Evolutionary conservation across 2,329 filamentous ascomycete genomes (phyloP).

Genomic region (Gyromitra esculenta): DNA sequence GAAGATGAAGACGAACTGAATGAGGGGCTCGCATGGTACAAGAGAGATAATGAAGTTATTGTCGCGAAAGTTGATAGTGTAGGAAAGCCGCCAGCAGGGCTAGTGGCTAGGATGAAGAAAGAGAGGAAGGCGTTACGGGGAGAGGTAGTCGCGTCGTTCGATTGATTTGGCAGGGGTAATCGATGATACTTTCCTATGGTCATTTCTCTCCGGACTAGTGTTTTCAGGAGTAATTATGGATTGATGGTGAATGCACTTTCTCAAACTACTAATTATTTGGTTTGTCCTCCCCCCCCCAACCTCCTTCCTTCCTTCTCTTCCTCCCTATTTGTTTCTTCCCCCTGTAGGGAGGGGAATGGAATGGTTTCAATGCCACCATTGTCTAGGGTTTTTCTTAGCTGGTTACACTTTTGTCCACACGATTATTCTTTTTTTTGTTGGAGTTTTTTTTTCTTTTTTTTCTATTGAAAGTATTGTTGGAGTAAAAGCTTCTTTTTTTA

Average conservation of each 20-base stretch:
- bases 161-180: not conserved
- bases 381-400: not conserved
- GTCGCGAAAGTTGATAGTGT: constrained; percentile 32
- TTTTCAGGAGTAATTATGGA: constrained; percentile 1
- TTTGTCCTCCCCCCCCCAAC: not conserved
- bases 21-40: constrained; percentile 36
- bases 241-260: not conserved
- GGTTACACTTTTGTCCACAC: not conserved
- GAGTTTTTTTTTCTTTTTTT: not conserved
- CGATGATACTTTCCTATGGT: not conserved
- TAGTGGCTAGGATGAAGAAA: constrained; percentile 35
- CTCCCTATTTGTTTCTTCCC: not conserved
- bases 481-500: not conserved
- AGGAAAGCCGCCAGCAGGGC: constrained; percentile 23
- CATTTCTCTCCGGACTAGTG: not conserved
- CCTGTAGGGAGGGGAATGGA: not conserved
- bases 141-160: not conserved
- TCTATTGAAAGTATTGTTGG: not conserved
- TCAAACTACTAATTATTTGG: not conserved
- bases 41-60: constrained; percentile 30
- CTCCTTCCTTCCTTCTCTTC: too few species aligned
- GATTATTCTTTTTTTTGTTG: not conserved
- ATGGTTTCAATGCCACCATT: not conserved
- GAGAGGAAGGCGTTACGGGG: constrained; percentile 31
- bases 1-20: constrained; percentile 40